Base-by-base conservation (phyloP, 768 basidiomycete species). In the Suillus hirtellus region DNA sequence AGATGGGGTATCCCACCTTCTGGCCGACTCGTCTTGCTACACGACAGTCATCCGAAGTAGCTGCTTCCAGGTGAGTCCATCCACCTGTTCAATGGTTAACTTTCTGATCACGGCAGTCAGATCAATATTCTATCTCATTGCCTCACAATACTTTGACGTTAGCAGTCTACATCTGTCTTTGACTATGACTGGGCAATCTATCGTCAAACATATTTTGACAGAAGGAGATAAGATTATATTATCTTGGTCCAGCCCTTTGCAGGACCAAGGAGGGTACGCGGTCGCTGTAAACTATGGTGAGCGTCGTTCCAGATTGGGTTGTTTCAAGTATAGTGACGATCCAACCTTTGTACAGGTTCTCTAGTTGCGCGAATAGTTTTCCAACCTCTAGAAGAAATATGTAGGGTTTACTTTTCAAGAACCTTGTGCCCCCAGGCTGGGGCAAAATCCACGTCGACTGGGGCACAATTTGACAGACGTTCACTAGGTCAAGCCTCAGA, bases 221-320 rank as follows among this genome's bases (percentile, higher is more conserved):
- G 97, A 99, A 71, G 95, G 93, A 4, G 97, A 99, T 74, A 94
- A 97, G 70, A 78, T 99, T 50, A 83, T 96, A 12, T 81, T 99
- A 19, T 92, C 93, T 0, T 86, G 84, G 72, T 86, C 93, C 70
- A 95, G 94, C 64, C 88, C 90, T 37, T 77, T 96, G 58, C 80
- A 87, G 53, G 90, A 96, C 72, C 95, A 98, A 75, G 96, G 94
- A 4, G 96, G 95, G 1, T 99, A 97, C 73, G 96, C 96, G 0
- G 81, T 99, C 14, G 96, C 97, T 14, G 89, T 91, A 44, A 99
- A 98, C 75, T 99, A 99, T 72, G 97, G 96, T 92, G 60, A 56
- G 84, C 72, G 14, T 21, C 46, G 7, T 60, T 17, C 37, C 50
- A 21, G 11, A 27, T 38, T 64, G 38, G 42, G 14, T 1, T 55